Evolutionary conservation across 2,329 filamentous ascomycete species (phyloP).

Genomic region (Trichoderma lentiforme): DNA sequence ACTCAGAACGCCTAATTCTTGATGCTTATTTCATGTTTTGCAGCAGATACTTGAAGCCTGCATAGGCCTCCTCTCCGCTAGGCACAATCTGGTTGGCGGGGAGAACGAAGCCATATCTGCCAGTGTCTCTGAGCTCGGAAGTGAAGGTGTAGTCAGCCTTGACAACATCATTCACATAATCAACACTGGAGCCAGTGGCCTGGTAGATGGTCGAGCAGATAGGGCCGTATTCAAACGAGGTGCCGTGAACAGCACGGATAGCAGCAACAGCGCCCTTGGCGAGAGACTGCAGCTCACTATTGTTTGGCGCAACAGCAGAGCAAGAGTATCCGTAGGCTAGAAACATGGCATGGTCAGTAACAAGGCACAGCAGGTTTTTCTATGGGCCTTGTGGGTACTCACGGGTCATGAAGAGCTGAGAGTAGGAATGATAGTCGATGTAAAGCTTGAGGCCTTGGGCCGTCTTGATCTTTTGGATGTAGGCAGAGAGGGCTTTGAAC

Average conservation of each 20-base stretch:
- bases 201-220: slow-evolving; percentile 62
- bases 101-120: slow-evolving; percentile 42
- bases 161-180: slow-evolving; percentile 44
- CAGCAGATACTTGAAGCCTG: slow-evolving; percentile 58
- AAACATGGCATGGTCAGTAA: slow-evolving; percentile 43
- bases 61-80: slow-evolving; percentile 42
- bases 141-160: slow-evolving; percentile 42
- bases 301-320: slow-evolving; percentile 42
- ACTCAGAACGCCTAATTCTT: no score
- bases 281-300: slow-evolving; percentile 47
- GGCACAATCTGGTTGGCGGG: slow-evolving; percentile 42
- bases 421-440: slow-evolving; percentile 64
- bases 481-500: slow-evolving; percentile 44
- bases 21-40: slow-evolving; percentile 36
- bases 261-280: slow-evolving; percentile 48
- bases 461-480: slow-evolving; percentile 32
- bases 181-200: slow-evolving; percentile 45
- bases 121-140: slow-evolving; percentile 38
- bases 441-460: slow-evolving; percentile 55
- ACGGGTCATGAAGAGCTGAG: slow-evolving; percentile 58
- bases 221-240: slow-evolving; percentile 43
- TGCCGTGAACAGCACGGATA: slow-evolving; percentile 43
- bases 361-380: background rate
- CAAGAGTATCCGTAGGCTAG: slow-evolving; percentile 59
- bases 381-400: slow-evolving; percentile 46